These are phyloP conservation scores for Orbilia ellipsospora DNA, from an alignment of 2,329 filamentous ascomycete species.

Conservation along the genomic window DNA sequence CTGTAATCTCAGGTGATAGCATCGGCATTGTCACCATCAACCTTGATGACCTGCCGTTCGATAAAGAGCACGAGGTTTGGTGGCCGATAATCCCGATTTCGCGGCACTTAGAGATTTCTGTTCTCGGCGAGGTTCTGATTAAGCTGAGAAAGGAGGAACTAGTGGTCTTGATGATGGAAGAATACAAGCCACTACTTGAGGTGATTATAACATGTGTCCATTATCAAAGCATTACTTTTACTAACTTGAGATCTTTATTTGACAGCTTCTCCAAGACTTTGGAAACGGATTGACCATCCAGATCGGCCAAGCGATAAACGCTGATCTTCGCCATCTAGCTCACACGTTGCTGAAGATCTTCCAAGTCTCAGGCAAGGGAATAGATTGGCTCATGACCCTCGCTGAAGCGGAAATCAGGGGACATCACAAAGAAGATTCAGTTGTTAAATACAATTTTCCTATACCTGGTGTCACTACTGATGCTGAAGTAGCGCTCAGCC, in stretches of 20 bases:
- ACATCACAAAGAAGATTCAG: conserved; percentile 80
- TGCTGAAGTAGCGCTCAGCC: conserved; percentile 65
- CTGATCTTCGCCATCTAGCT: conserved; percentile 80
- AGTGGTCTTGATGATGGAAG: conserved; percentile 84
- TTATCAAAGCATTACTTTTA: conserved; percentile 56
- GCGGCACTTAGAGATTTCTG: conserved; percentile 68
- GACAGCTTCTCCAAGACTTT: conserved; percentile 79
- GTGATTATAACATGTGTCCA: background rate
- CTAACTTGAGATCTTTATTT: conserved; percentile 35
- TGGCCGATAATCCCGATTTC: conserved; percentile 71
- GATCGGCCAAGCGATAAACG: conserved; percentile 81
- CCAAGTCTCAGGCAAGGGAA: conserved; percentile 84
- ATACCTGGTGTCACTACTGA: conserved; percentile 12
- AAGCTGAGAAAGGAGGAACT: conserved; percentile 76
- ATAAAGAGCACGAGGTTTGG: conserved; percentile 72
- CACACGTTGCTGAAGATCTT: conserved; percentile 94
- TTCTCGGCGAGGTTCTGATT: conserved; percentile 72
- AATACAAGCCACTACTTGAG: conserved; percentile 85
- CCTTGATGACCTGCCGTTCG: conserved; percentile 73
- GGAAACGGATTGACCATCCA: conserved; percentile 84
- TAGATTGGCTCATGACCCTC: conserved; percentile 90
- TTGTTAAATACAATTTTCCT: conserved; percentile 62
- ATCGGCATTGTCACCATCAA: conserved; percentile 80
- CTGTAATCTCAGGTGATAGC: conserved; percentile 57
- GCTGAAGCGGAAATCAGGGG: conserved; percentile 98